Evolutionary conservation across 805 yeast genomes (phyloP).

Genomic region (Cyberlindnera mycetangii): DNA sequence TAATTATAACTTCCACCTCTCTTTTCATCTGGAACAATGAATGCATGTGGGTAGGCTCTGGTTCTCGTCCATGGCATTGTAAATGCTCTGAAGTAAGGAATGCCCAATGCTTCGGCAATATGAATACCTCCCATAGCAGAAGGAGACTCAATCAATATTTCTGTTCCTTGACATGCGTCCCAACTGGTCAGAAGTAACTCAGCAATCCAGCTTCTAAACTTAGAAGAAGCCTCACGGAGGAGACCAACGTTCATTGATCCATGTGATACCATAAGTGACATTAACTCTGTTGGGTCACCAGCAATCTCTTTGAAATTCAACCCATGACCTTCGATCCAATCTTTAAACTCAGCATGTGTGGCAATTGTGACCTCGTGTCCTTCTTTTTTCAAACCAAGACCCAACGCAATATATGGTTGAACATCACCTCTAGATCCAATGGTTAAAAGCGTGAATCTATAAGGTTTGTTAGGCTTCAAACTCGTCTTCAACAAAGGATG

Average conservation of each 20-base stretch:
- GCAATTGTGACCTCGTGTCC: conserved; percentile 86
- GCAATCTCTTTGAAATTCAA: conserved; percentile 74
- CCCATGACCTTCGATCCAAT: conserved; percentile 68
- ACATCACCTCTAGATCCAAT: conserved; percentile 97
- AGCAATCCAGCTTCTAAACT: conserved; percentile 79
- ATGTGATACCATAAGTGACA: conserved; percentile 90
- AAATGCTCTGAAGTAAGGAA: conserved; percentile 91
- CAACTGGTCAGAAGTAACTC: conserved; percentile 73
- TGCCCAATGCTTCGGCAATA: conserved; percentile 85
- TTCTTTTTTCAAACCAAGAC: conserved; percentile 69
- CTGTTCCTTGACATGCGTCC: conserved; percentile 81
- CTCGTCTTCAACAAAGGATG: conserved; percentile 52
- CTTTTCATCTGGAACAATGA: conserved; percentile 89
- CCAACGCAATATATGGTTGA: conserved; percentile 93
- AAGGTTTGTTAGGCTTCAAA: conserved; percentile 51
- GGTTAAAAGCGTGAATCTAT: conserved; percentile 68
- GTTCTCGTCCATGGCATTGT: conserved; percentile 99
- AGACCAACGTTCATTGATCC: conserved; percentile 84
- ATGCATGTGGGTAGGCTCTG: conserved; percentile 94
- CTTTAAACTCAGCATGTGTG: conserved; percentile 77
- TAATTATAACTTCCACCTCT: conserved; percentile 92
- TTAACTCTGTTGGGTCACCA: conserved; percentile 88
- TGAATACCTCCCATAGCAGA: conserved; percentile 95
- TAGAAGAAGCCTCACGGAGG: conserved; percentile 74
- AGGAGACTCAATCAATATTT: conserved; percentile 90